Percentiles rank a stretch among this genome's conserved stretches.
These are phyloP conservation scores for Avena insularis DNA, from an alignment of 176 grass and related monocot genomes.

Conservation along the genomic window DNA sequence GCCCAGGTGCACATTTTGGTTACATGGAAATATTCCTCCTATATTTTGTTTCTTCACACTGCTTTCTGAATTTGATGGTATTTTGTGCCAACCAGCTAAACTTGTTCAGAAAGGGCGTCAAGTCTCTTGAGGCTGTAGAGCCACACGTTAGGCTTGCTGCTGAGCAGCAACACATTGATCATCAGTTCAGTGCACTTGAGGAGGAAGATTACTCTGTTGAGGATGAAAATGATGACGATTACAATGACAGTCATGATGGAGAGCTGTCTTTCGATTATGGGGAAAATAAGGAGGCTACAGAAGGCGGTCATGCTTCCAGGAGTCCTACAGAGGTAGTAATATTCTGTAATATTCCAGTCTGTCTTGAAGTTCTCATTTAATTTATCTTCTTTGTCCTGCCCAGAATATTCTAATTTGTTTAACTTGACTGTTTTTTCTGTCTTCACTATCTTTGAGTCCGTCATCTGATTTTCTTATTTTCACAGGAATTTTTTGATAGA, in stretches of 20 bases:
- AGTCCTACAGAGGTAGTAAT: slow-evolving; percentile 67
- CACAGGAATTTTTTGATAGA: slow-evolving; percentile 70
- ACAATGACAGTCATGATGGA: slow-evolving; percentile 71
- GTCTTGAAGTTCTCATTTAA: not conserved
- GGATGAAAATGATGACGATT: slow-evolving; percentile 64
- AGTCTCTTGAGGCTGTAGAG: slow-evolving; percentile 85
- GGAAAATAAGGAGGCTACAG: slow-evolving; percentile 52
- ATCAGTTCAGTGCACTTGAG: slow-evolving; percentile 88
- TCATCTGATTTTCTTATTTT: slow-evolving; percentile 44
- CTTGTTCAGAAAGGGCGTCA: slow-evolving; percentile 86
- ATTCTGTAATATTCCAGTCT: not conserved
- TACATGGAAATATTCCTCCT: not conserved
- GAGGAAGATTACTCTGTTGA: slow-evolving; percentile 77
- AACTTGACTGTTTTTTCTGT: not conserved
- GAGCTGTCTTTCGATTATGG: slow-evolving; percentile 87
- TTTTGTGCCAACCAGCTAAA: slow-evolving; percentile 65
- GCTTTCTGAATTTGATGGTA: slow-evolving; percentile 17
- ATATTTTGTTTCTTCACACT: slow-evolving; percentile 21
- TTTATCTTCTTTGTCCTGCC: slow-evolving; percentile 6
- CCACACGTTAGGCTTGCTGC: slow-evolving; percentile 84
- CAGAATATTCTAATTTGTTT: slow-evolving; percentile 18
- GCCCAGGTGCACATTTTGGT: slow-evolving; percentile 69
- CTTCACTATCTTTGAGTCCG: not conserved
- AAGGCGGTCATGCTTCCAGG: slow-evolving; percentile 54
- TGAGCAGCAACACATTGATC: slow-evolving; percentile 92